These are phyloP conservation scores for Kluyveromyces marxianus DNA, from an alignment of 1,139 yeast genomes.

Conservation along the genomic window DNA sequence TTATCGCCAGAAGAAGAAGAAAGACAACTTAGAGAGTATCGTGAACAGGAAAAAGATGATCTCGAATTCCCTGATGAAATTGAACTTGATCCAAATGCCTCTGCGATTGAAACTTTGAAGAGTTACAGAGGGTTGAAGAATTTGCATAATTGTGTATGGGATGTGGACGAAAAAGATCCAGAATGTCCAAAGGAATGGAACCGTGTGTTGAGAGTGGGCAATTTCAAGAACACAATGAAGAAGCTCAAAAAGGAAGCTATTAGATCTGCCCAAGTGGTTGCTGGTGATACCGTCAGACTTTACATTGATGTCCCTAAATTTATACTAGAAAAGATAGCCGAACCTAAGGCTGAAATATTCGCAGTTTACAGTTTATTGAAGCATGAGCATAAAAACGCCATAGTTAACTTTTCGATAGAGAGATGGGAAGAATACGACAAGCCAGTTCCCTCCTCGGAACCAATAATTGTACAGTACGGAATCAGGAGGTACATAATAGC, in stretches of 20 bases:
- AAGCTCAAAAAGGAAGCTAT: conserved; percentile 55
- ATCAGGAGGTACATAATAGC: conserved; percentile 80
- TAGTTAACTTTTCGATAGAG: conserved; percentile 72
- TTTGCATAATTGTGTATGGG: conserved; percentile 78
- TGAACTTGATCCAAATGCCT: conserved; percentile 68
- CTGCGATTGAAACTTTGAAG: conserved; percentile 65
- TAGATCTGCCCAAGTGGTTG: conserved; percentile 49
- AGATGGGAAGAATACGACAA: conserved; percentile 84
- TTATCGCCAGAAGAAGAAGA: conserved; percentile 77
- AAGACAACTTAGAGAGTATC: conserved; percentile 61
- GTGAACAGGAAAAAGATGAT: conserved; percentile 71
- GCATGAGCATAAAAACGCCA: conserved; percentile 82
- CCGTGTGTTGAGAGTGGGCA: conserved; percentile 64
- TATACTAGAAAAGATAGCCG: conserved; percentile 37
- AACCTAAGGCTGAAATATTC: conserved; percentile 43
- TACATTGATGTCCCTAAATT: conserved; percentile 54
- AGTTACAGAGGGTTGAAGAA: conserved; percentile 86
- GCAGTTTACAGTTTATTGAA: conserved; percentile 65
- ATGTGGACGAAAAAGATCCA: conserved; percentile 71
- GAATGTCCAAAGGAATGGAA: conserved; percentile 75
- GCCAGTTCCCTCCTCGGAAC: conserved; percentile 76
- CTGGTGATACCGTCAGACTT: conserved; percentile 61
- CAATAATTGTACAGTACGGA: conserved; percentile 84
- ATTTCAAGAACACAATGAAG: conserved; percentile 72
- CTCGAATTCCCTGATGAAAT: conserved; percentile 93